phyloP scores from a whole-genome alignment of 2,329 filamentous ascomycete genomes.

The Apiospora rasikravindrae region DNA sequence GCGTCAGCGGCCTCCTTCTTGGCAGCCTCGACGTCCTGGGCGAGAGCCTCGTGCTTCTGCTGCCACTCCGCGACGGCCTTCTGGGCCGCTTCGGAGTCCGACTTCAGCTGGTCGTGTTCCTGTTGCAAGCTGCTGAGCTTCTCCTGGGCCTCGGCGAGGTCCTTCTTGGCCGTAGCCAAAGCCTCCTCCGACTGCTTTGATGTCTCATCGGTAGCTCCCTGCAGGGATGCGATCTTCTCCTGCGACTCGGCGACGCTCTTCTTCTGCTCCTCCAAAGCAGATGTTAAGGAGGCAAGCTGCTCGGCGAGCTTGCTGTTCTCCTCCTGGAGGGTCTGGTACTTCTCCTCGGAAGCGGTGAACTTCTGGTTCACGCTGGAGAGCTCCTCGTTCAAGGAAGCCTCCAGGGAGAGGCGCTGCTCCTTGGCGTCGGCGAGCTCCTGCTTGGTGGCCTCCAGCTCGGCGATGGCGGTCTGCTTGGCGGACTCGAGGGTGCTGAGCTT shows the following conservation, averaged over 20 bases:
- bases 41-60: slow-evolving; percentile 29
- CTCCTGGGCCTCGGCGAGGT: slow-evolving; percentile 41
- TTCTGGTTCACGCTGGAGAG: slow-evolving; percentile 31
- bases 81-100: slow-evolving; percentile 39
- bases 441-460: slow-evolving; percentile 37
- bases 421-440: slow-evolving; percentile 26
- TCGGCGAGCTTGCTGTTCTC: slow-evolving; percentile 32
- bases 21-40: slow-evolving; percentile 31
- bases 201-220: neutral
- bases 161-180: slow-evolving; percentile 37
- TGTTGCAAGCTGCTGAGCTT: slow-evolving; percentile 34
- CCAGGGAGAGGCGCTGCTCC: slow-evolving; percentile 27
- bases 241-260: slow-evolving; percentile 16
- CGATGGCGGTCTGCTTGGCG: slow-evolving; percentile 34
- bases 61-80: slow-evolving; percentile 35
- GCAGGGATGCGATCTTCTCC: slow-evolving; percentile 13
- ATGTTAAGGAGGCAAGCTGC: slow-evolving; percentile 35
- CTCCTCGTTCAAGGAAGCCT: slow-evolving; percentile 28
- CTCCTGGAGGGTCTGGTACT: slow-evolving; percentile 31
- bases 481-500: slow-evolving; percentile 26
- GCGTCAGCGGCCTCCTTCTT: slow-evolving; percentile 29
- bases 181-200: slow-evolving; percentile 17
- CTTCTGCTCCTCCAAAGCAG: slow-evolving; percentile 17
- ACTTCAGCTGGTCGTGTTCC: slow-evolving; percentile 29
- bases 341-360: slow-evolving; percentile 31